These are phyloP conservation scores for Ogataea dorogensis DNA, from an alignment of 805 yeast genomes.

Conservation along the genomic window DNA sequence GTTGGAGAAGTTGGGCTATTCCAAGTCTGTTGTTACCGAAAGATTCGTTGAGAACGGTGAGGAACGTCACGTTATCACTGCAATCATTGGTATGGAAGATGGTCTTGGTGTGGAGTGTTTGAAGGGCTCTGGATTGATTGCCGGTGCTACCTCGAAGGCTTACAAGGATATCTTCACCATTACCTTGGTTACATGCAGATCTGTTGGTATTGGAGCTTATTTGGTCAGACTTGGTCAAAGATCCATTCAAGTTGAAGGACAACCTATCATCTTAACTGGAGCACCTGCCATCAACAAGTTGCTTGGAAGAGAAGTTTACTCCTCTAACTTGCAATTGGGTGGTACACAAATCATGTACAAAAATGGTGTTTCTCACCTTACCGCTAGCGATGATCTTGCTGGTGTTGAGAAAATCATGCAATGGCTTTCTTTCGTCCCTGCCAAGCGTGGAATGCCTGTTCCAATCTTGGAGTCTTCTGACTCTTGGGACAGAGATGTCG, in stretches of 20 bases:
- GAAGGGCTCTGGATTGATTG: conserved; percentile 96
- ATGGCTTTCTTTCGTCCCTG: conserved; percentile 95
- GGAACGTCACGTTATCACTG: conserved; percentile 73
- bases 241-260: conserved; percentile 98
- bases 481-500: conserved; percentile 92
- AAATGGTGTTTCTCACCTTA: conserved; percentile 97
- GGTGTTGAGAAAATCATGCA: conserved; percentile 93
- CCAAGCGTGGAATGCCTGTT: conserved; percentile 82
- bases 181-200: conserved; percentile 98
- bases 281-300: conserved; percentile 98
- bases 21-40: conserved; percentile 68
- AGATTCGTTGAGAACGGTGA: conserved; percentile 81
- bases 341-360: conserved; percentile 99
- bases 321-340: conserved; percentile 96
- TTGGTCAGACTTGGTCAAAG: conserved; percentile 97
- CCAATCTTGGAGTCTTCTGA: conserved; percentile 77
- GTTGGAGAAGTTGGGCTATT: conserved; percentile 58
- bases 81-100: conserved; percentile 90
- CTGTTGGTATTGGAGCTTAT: conserved; percentile 99
- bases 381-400: conserved; percentile 94
- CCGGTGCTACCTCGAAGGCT: conserved; percentile 97
- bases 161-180: conserved; percentile 96
- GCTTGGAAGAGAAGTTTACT: conserved; percentile 94
- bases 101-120: conserved; percentile 99
- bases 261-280: conserved; percentile 97